phyloP scores from a whole-genome alignment of 805 yeast species.

The Debaryomyces castellii region DNA sequence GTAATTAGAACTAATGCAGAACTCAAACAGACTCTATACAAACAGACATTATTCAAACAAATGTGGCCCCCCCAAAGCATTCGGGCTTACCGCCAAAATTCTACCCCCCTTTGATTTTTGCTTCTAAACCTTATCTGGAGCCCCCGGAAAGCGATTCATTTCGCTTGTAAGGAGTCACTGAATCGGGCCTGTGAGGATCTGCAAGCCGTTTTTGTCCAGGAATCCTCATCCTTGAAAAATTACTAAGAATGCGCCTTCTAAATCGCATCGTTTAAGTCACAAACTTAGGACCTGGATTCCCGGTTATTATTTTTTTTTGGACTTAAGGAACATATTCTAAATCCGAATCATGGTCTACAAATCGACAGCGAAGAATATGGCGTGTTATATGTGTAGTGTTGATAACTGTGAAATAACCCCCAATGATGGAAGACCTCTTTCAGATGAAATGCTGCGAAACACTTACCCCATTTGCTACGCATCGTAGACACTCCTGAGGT shows the following conservation, averaged over 20 bases:
- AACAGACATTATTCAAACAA: no score
- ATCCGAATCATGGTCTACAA: no score
- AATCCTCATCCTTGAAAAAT: neutral
- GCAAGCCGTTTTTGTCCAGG: neutral
- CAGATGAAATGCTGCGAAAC: no score
- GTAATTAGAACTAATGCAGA: no score
- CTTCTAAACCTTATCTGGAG: neutral
- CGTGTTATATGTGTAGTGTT: no score
- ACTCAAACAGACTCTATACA: no score
- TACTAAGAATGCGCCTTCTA: neutral
- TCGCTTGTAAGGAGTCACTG: neutral
- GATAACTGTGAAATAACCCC: no score
- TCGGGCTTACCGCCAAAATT: neutral
- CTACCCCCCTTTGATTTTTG: neutral
- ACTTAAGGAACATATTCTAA: neutral
- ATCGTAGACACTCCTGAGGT: no score
- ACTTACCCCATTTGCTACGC: no score
- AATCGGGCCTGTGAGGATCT: neutral
- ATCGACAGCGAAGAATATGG: no score
- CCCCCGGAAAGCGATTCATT: neutral
- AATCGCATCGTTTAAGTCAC: neutral
- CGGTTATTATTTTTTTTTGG: neutral
- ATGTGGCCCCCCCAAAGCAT: neutral
- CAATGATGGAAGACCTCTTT: no score
- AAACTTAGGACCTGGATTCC: neutral